phyloP scores from a whole-genome alignment of 441 rosid species.

The Isatis lusitanica region DNA sequence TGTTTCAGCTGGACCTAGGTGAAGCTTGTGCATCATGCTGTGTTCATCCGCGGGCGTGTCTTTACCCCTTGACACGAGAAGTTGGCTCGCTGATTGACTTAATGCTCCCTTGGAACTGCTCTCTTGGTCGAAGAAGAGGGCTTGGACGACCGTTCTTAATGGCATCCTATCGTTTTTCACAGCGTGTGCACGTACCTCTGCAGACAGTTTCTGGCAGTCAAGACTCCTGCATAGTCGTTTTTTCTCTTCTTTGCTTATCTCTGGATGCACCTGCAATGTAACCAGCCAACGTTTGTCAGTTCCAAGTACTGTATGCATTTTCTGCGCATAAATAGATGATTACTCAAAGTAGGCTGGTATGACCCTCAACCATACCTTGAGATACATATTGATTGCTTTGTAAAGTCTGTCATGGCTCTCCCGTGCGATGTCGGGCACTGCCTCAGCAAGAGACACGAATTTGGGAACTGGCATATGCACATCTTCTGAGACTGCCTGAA shows the following conservation, averaged over 20 bases:
- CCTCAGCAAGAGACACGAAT: constrained; percentile 67
- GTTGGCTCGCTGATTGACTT: constrained; percentile 38
- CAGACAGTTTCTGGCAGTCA: constrained; percentile 88
- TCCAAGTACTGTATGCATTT: constrained; percentile 2
- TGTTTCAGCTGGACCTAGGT: constrained; percentile 47
- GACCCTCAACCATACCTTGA: constrained; percentile 57
- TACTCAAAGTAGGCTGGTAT: not conserved
- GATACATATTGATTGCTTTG: constrained; percentile 83
- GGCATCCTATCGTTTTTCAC: constrained; percentile 95
- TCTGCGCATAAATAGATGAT: constrained; percentile 18
- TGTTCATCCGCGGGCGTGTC: constrained; percentile 28
- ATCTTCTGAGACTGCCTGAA: constrained; percentile 77
- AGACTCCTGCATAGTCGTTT: constrained; percentile 77
- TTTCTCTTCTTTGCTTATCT: constrained; percentile 75
- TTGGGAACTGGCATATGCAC: constrained; percentile 58
- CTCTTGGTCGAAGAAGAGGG: constrained; percentile 89
- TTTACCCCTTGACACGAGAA: constrained; percentile 42
- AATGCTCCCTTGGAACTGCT: constrained; percentile 43
- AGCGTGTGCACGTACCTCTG: constrained; percentile 87
- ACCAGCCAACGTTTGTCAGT: constrained; percentile 21
- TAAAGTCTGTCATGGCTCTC: constrained; percentile 81
- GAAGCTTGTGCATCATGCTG: constrained; percentile 40
- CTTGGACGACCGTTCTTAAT: constrained; percentile 90
- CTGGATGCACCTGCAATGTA: constrained; percentile 75
- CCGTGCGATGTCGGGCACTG: constrained; percentile 69